These are phyloP conservation scores for Chalaropsis ovoidea DNA, from an alignment of 2,329 filamentous ascomycete genomes.

Conservation along the genomic window DNA sequence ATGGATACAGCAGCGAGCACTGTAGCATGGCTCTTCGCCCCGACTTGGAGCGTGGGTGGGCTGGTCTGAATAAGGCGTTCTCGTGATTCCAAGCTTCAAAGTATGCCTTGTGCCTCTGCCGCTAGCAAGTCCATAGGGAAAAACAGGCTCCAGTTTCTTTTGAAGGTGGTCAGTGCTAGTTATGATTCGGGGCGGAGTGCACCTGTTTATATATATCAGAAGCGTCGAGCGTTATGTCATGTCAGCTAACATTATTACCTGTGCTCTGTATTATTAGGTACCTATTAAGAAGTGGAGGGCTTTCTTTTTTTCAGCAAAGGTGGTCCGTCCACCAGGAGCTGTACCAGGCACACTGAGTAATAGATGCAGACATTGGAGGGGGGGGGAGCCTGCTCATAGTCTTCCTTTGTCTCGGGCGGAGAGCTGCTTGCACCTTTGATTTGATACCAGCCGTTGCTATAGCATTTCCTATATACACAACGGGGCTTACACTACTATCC, in stretches of 20 bases:
- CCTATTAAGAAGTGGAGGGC: background rate
- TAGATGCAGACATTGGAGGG: background rate
- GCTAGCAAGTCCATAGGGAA: background rate
- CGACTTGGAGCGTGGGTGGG: background rate
- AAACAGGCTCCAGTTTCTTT: background rate
- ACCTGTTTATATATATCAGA: background rate
- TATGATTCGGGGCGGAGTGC: background rate
- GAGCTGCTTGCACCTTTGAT: background rate
- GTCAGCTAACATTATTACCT: background rate
- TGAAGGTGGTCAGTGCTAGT: background rate
- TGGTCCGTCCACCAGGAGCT: background rate
- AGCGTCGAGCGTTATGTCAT: background rate
- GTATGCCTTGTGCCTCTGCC: background rate
- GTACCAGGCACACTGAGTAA: background rate
- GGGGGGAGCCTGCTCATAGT: background rate
- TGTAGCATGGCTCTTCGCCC: no score
- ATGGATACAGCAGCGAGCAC: no score
- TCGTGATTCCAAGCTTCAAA: background rate
- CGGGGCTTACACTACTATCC: background rate
- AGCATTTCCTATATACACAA: background rate
- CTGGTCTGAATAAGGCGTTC: background rate
- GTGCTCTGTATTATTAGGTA: slow-evolving; percentile 2
- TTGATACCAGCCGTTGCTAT: slow-evolving; percentile 2
- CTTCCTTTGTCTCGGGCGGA: background rate
- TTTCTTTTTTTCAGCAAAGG: background rate